Conservation (phyloP, 2,329 filamentous ascomycete genomes). For the Chaetomium sp. region DNA sequence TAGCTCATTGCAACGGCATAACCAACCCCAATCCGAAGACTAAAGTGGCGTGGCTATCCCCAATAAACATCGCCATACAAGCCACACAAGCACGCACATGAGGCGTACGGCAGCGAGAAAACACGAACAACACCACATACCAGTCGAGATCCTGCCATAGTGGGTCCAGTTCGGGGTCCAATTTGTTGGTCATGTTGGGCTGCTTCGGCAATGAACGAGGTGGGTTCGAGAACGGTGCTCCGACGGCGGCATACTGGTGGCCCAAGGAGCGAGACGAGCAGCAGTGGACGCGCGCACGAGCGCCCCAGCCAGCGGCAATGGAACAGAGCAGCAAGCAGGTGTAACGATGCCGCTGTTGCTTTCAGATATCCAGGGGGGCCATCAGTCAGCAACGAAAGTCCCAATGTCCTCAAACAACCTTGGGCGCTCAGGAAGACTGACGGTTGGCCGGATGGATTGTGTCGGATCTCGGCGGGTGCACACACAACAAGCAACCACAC, state of each 20-base stretch:
- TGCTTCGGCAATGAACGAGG: conserved; percentile 1
- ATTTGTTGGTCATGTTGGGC: conserved; percentile 29
- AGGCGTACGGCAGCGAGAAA: conserved; percentile 1
- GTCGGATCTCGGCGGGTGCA: too few species aligned
- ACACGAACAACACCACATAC: conserved; percentile 41
- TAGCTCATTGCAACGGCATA: neutral
- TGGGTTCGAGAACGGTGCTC: conserved; percentile 9
- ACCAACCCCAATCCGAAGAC: neutral
- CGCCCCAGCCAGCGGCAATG: too few species aligned
- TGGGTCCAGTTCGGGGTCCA: conserved; percentile 49
- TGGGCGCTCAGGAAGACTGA: neutral
- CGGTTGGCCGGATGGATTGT: too few species aligned
- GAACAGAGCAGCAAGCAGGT: neutral
- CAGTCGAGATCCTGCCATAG: conserved; percentile 72
- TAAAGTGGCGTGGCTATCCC: too few species aligned
- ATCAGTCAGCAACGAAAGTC: neutral
- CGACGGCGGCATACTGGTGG: conserved; percentile 15
- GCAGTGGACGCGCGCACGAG: too few species aligned
- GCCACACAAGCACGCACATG: neutral
- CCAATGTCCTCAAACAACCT: neutral
- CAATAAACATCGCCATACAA: neutral
- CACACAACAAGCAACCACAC: neutral
- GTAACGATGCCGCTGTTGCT: conserved; percentile 11
- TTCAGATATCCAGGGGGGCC: neutral
- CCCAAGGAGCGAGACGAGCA: neutral